phyloP scores from a whole-genome alignment of 1,284 basidiomycete species.

The Chondrostereum purpureum region DNA sequence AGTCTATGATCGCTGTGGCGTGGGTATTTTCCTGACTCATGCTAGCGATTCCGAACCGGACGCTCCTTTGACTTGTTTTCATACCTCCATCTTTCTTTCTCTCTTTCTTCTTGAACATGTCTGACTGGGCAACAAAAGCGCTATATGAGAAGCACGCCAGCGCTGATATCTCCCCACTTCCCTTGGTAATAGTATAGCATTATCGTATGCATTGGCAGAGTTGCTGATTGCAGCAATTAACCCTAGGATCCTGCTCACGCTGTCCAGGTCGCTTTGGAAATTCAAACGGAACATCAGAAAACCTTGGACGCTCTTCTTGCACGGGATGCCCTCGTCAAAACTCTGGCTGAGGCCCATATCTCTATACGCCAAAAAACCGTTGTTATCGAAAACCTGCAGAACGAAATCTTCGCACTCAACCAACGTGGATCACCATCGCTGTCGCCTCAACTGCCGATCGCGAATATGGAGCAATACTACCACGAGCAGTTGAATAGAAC shows the following conservation, averaged over 20 bases:
- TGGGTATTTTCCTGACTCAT: no score
- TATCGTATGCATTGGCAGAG: no score
- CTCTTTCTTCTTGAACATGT: no score
- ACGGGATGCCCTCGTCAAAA: constrained; percentile 56
- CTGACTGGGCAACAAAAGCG: no score
- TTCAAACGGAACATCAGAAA: constrained; percentile 50
- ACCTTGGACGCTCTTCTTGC: constrained; percentile 54
- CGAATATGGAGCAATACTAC: constrained; percentile 7
- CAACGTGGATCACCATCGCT: not conserved
- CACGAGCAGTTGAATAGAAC: constrained; percentile 21
- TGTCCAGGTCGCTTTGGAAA: constrained; percentile 45
- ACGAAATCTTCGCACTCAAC: constrained; percentile 23
- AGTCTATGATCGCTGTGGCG: no score
- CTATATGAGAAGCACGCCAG: no score
- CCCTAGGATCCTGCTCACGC: constrained; percentile 37
- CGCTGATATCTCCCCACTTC: no score
- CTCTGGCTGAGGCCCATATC: constrained; percentile 53
- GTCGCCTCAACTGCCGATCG: not conserved
- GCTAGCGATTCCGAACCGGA: no score
- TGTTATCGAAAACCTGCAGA: constrained; percentile 42
- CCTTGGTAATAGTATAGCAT: no score
- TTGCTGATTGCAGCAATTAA: no score
- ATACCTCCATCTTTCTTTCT: no score
- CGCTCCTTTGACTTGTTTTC: no score
- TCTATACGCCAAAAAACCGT: constrained; percentile 55